These are phyloP conservation scores for Lentinula detonsa DNA, from an alignment of 768 basidiomycete genomes.

Conservation along the genomic window DNA sequence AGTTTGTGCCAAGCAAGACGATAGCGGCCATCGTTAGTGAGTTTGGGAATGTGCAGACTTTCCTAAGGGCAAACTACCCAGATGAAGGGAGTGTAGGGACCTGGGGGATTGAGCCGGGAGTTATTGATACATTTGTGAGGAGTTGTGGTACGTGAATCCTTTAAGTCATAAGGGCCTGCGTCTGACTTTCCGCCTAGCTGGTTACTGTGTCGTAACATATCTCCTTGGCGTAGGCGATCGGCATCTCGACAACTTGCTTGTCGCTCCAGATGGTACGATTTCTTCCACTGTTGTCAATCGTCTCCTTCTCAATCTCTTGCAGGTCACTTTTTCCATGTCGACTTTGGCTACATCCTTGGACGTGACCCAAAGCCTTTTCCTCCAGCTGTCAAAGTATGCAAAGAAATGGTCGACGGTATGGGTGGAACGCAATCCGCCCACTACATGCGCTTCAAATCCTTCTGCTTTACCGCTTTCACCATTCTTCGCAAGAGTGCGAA, in stretches of 20 bases:
- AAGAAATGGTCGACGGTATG: constrained; percentile 99
- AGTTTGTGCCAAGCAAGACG: constrained; percentile 94
- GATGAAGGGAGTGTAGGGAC: constrained; percentile 95
- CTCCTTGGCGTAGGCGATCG: constrained; percentile 95
- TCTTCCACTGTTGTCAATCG: not conserved
- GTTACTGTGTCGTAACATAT: constrained; percentile 97
- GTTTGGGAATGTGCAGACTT: constrained; percentile 82
- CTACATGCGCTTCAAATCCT: constrained; percentile 92
- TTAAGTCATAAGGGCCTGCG: constrained; percentile 7
- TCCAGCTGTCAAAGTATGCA: constrained; percentile 96
- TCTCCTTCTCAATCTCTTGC: too few relatives aligned
- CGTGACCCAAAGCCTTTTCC: constrained; percentile 97
- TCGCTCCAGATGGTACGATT: constrained; percentile 79
- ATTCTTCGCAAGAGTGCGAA: constrained; percentile 96
- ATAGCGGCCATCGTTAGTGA: constrained; percentile 94
- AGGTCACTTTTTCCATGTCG: constrained; percentile 98
- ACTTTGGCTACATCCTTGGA: constrained; percentile 97
- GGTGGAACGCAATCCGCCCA: constrained; percentile 96
- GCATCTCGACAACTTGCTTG: constrained; percentile 90
- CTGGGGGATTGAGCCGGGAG: constrained; percentile 88
- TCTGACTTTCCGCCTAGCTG: constrained; percentile 49
- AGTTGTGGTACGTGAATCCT: constrained; percentile 77
- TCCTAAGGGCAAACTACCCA: constrained; percentile 78
- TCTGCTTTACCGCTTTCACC: constrained; percentile 97
- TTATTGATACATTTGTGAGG: constrained; percentile 93